Conservation (phyloP, 305 asterid species). For the Solanum hybrid region DNA sequence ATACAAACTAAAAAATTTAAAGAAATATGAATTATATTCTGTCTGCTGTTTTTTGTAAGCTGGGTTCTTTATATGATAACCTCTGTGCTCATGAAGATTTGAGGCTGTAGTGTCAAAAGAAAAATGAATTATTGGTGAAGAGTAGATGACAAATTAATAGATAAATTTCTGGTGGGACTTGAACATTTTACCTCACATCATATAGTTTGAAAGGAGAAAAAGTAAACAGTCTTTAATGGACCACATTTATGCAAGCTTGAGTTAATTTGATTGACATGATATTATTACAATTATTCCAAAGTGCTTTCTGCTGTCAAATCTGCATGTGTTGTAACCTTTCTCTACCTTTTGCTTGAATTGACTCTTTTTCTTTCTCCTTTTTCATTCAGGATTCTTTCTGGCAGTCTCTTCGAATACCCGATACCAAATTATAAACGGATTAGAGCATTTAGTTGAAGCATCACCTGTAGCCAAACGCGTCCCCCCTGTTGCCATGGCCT, state of each 20-base stretch:
- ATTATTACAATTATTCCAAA: background rate
- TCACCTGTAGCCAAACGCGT: slow-evolving; percentile 51
- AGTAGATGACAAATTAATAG: background rate
- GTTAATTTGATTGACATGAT: background rate
- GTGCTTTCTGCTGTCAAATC: background rate
- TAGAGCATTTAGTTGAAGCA: slow-evolving; percentile 54
- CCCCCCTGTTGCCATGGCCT: slow-evolving; percentile 62
- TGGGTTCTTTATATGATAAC: background rate
- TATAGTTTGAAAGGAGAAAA: background rate
- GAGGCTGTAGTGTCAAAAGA: background rate
- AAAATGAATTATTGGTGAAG: background rate
- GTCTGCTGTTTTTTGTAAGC: background rate
- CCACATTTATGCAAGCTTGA: background rate
- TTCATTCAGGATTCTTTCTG: slow-evolving; percentile 53
- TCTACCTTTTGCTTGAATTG: background rate
- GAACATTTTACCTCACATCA: background rate
- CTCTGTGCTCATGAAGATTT: background rate
- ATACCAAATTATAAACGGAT: slow-evolving; percentile 67
- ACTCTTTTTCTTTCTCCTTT: background rate
- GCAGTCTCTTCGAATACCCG: slow-evolving; percentile 76
- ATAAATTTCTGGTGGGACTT: background rate
- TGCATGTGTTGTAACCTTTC: background rate
- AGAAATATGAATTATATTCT: background rate
- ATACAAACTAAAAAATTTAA: background rate
- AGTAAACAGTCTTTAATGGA: background rate